Evolutionary conservation across 1,284 basidiomycete species (phyloP).

Genomic region (Moniliophthora roreri): DNA sequence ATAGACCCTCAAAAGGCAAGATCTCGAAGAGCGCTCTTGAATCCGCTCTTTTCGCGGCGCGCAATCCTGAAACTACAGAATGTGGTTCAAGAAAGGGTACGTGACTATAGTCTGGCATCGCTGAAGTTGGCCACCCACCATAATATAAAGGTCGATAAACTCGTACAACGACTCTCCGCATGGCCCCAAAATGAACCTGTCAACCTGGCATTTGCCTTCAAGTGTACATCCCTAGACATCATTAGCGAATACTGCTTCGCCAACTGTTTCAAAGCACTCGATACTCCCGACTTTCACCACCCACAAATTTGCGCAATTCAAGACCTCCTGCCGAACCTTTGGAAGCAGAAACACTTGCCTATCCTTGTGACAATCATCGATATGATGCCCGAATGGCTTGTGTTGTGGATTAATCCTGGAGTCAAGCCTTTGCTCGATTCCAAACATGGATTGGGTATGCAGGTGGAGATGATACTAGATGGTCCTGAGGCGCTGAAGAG

Average conservation of each 20-base stretch:
- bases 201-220: background rate
- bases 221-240: background rate
- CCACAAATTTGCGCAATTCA: conserved; percentile 4
- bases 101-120: background rate
- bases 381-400: background rate
- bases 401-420: background rate
- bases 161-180: background rate
- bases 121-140: conserved; percentile 14
- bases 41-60: conserved; percentile 25
- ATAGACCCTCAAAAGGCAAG: conserved; percentile 20
- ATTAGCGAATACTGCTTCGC: conserved; percentile 1
- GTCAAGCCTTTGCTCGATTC: background rate
- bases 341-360: conserved; percentile 12
- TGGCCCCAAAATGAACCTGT: background rate
- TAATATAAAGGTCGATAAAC: background rate
- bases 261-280: background rate
- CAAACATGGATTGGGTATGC: background rate
- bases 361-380: background rate
- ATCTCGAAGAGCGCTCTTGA: conserved; percentile 20
- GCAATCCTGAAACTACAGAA: conserved; percentile 24
- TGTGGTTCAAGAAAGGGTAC: conserved; percentile 22
- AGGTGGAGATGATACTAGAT: conserved; percentile 11
- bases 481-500: conserved; percentile 8
- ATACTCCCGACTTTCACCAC: background rate
- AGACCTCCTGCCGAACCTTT: conserved; percentile 35